Percentiles rank a stretch among this genome's conserved stretches.
phyloP scores from a whole-genome alignment of 1,284 basidiomycete species.

The Serendipita sp. region DNA sequence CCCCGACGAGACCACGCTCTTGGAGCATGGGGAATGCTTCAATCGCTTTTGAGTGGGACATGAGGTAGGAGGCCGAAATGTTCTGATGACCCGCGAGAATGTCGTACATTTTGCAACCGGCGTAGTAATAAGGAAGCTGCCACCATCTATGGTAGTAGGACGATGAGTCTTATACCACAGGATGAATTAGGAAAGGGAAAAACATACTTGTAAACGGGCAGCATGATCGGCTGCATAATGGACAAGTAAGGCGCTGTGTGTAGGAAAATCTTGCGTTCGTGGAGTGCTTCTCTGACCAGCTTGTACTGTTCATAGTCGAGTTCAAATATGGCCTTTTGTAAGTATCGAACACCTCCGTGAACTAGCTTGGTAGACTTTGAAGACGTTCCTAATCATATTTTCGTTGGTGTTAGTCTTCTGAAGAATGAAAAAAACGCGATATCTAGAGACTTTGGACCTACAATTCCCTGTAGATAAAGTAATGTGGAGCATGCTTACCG shows the following conservation, averaged over 20 bases:
- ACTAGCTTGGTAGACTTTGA: constrained; percentile 97
- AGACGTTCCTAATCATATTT: constrained; percentile 56
- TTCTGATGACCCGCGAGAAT: constrained; percentile 90
- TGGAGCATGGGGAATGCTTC: constrained; percentile 97
- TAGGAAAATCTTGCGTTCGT: constrained; percentile 86
- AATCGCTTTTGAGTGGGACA: constrained; percentile 84
- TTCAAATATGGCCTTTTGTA: constrained; percentile 93
- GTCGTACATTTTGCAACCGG: constrained; percentile 95
- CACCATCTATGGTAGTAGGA: constrained; percentile 51
- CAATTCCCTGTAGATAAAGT: constrained; percentile 1
- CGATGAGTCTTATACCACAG: neutral
- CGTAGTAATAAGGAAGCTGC: constrained; percentile 95
- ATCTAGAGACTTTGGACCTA: neutral
- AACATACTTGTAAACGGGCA: constrained; percentile 74
- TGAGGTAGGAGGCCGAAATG: constrained; percentile 90
- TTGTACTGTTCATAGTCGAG: constrained; percentile 96
- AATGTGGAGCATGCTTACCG: constrained; percentile 31
- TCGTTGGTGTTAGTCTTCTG: neutral
- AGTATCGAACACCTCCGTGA: constrained; percentile 92
- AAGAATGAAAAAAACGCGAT: neutral
- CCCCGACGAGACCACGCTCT: constrained; percentile 81
- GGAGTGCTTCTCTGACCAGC: constrained; percentile 85
- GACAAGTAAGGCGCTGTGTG: constrained; percentile 93
- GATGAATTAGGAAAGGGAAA: neutral
- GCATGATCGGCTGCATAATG: constrained; percentile 86